Conservation (phyloP, 129 eudicot genomes). For the Cynara cardunculus region DNA sequence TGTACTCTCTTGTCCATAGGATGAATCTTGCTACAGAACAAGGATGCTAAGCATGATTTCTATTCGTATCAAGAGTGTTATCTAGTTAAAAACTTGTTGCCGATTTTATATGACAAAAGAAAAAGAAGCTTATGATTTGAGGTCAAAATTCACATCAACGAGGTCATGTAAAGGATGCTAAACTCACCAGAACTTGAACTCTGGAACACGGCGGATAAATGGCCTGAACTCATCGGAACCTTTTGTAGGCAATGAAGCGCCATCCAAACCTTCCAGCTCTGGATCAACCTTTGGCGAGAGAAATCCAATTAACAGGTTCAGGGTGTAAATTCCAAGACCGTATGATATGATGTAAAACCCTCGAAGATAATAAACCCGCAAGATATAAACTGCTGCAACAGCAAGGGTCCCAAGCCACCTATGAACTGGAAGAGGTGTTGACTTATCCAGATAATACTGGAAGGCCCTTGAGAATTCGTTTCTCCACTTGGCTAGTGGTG, state of each 20-base stretch:
- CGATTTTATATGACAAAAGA: neutral
- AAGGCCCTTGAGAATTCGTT: slow-evolving; percentile 30
- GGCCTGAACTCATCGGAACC: slow-evolving; percentile 51
- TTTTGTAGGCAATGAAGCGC: slow-evolving; percentile 40
- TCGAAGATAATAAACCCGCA: slow-evolving; percentile 43
- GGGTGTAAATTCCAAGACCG: slow-evolving; percentile 45
- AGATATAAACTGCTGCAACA: slow-evolving; percentile 32
- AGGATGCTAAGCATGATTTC: no score
- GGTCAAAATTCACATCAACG: neutral
- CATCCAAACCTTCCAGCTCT: slow-evolving; percentile 48
- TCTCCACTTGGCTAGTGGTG: slow-evolving; percentile 40
- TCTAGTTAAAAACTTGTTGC: neutral
- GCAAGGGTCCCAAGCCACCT: slow-evolving; percentile 55
- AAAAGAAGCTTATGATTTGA: neutral
- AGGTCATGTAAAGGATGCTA: neutral
- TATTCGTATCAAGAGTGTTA: neutral
- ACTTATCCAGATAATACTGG: slow-evolving; percentile 45
- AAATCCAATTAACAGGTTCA: slow-evolving; percentile 56
- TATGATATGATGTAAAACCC: slow-evolving; percentile 49
- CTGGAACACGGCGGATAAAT: slow-evolving; percentile 47
- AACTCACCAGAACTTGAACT: slow-evolving; percentile 51
- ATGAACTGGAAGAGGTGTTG: slow-evolving; percentile 39
- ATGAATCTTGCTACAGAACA: no score
- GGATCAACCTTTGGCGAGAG: slow-evolving; percentile 55
- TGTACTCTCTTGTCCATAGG: no score